Conservation (phyloP, 169 alveolate genomes). For the Eimeria brunetti region DNA sequence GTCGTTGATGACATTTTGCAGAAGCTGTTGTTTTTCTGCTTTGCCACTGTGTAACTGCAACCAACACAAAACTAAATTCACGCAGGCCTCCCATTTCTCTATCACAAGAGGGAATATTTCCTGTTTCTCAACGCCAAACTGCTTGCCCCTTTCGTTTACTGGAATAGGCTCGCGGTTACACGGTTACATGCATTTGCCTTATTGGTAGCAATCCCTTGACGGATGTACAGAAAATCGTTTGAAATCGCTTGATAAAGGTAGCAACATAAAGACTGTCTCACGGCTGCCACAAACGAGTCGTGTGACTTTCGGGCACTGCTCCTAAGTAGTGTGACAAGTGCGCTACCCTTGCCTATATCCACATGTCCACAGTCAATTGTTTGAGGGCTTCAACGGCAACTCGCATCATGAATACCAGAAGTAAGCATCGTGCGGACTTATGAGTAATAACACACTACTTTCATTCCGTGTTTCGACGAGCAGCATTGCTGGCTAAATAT, state of each 20-base stretch:
- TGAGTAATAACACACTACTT: neutral
- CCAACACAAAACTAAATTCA: neutral
- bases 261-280: neutral
- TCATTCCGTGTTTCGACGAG: neutral
- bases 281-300: neutral
- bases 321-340: neutral
- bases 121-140: too few species aligned
- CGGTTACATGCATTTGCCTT: neutral
- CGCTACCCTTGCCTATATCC: neutral
- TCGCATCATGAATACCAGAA: neutral
- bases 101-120: neutral
- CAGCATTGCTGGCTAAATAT: neutral
- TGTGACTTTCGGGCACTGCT: neutral
- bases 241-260: neutral
- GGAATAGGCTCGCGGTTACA: too few species aligned
- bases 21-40: conserved; percentile 58
- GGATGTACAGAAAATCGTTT: neutral
- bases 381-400: neutral
- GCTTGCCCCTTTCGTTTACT: too few species aligned
- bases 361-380: neutral
- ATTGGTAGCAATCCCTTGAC: neutral
- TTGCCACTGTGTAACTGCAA: conserved; percentile 37
- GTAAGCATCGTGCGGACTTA: too few species aligned
- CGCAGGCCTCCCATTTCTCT: too few species aligned
- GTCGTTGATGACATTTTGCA: conserved; percentile 30